phyloP scores from a whole-genome alignment of 73 alveolate species.

The Loxodes magnus region DNA sequence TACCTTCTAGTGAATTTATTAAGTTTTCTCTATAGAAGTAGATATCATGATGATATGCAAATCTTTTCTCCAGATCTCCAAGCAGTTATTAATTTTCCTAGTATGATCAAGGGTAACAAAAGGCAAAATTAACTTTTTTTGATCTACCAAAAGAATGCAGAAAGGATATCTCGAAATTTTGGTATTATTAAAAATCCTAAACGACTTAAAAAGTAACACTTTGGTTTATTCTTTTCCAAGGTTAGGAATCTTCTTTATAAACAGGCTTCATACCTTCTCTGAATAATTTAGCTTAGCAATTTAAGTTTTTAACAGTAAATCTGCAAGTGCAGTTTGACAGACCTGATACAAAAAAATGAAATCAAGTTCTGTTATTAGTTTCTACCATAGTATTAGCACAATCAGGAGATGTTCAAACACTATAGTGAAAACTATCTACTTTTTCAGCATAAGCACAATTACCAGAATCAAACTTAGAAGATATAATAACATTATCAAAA shows the following conservation, averaged over 20 bases:
- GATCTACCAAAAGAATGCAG: background rate
- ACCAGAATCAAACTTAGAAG: constrained; percentile 11
- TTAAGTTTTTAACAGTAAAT: constrained; percentile 24
- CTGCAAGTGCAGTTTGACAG: background rate
- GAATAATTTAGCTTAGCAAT: constrained; percentile 22
- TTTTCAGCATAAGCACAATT: constrained; percentile 1
- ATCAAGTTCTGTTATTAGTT: constrained; percentile 28
- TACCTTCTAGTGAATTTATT: constrained; percentile 18
- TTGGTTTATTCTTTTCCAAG: constrained; percentile 16
- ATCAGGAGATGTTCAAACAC: constrained; percentile 7
- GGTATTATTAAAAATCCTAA: constrained; percentile 19
- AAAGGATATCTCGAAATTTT: constrained; percentile 3
- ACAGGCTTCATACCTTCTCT: constrained; percentile 39
- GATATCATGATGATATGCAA: background rate
- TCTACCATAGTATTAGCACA: constrained; percentile 3
- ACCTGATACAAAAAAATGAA: constrained; percentile 24
- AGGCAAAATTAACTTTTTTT: constrained; percentile 23
- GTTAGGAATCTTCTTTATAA: constrained; percentile 8
- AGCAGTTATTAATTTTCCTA: constrained; percentile 14
- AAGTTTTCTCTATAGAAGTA: constrained; percentile 17
- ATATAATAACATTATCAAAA: background rate
- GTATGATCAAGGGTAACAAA: constrained; percentile 27
- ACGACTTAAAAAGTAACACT: constrained; percentile 8
- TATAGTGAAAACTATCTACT: background rate
- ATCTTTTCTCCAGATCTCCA: constrained; percentile 4